phyloP scores from a whole-genome alignment of 1,139 yeast species.

The Suzukiozyma palmioleophila region DNA sequence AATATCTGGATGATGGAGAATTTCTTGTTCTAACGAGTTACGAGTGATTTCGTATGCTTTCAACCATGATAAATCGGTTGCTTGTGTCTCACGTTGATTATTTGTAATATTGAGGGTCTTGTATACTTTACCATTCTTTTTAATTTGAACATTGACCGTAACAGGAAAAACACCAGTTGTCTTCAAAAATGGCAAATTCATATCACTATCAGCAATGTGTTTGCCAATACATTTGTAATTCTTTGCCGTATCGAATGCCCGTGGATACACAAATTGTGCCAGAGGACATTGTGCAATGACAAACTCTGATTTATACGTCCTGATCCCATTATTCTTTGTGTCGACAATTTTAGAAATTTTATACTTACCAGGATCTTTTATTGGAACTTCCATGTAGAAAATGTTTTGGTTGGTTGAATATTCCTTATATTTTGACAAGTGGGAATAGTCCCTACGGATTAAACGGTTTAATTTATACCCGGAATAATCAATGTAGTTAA shows the following conservation, averaged over 20 bases:
- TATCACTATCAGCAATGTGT: conserved; percentile 35
- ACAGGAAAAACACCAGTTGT: conserved; percentile 77
- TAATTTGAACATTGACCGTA: conserved; percentile 54
- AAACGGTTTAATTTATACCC: conserved; percentile 50
- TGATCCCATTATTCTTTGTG: conserved; percentile 56
- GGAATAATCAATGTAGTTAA: conserved; percentile 50
- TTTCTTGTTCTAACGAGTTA: conserved; percentile 33
- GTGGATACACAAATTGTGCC: conserved; percentile 46
- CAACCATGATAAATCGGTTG: conserved; percentile 20
- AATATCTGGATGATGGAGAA: conserved; percentile 22
- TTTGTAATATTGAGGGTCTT: conserved; percentile 18
- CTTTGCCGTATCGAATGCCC: conserved; percentile 15
- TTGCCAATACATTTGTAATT: conserved; percentile 57
- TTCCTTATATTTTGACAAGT: conserved; percentile 20
- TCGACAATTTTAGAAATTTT: conserved; percentile 64
- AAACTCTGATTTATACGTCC: conserved; percentile 61
- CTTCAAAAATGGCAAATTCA: conserved; percentile 48
- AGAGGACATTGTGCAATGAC: conserved; percentile 75
- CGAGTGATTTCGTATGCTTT: conserved; percentile 23
- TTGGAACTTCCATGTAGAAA: conserved; percentile 53
- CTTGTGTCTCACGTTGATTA: neutral
- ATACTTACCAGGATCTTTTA: conserved; percentile 69
- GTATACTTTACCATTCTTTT: conserved; percentile 43
- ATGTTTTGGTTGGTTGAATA: conserved; percentile 27
- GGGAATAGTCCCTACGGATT: conserved; percentile 37